phyloP scores from a whole-genome alignment of 805 yeast genomes.

The Yarrowia sp. region DNA sequence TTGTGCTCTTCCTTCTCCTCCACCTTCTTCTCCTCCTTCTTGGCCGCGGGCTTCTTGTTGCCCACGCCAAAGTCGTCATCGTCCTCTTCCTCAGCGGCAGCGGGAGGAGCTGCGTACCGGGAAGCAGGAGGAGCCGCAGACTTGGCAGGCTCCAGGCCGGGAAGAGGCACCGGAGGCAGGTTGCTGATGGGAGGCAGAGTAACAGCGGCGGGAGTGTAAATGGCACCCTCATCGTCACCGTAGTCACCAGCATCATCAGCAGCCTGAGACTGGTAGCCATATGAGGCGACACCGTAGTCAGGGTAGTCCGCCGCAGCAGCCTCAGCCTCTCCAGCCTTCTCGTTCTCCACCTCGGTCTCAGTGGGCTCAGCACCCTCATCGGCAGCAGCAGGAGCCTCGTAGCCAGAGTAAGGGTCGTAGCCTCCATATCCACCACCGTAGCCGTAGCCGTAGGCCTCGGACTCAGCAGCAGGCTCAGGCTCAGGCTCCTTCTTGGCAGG shows the following conservation, averaged over 20 bases:
- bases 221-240: conserved; percentile 40
- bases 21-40: conserved; percentile 43
- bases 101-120: conserved; percentile 23
- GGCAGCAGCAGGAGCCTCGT: conserved; percentile 39
- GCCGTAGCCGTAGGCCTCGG: conserved; percentile 28
- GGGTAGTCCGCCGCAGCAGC: conserved; percentile 43
- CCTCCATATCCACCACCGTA: conserved; percentile 35
- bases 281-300: conserved; percentile 42
- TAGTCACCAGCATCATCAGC: conserved; percentile 40
- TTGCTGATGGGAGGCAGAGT: conserved; percentile 29
- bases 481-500: conserved; percentile 35
- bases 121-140: conserved; percentile 38
- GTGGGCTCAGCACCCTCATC: conserved; percentile 44
- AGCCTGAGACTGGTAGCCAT: conserved; percentile 42
- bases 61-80: conserved; percentile 43
- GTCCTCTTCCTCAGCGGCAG: conserved; percentile 41
- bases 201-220: conserved; percentile 40
- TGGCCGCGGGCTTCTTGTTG: conserved; percentile 45
- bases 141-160: conserved; percentile 37
- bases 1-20: conserved; percentile 44
- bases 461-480: conserved; percentile 17
- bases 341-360: conserved; percentile 43
- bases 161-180: conserved; percentile 26
- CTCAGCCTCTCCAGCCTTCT: conserved; percentile 34
- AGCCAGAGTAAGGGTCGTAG: conserved; percentile 43